Evolutionary conservation across 2,329 filamentous ascomycete genomes (phyloP).

Genomic region (Alternaria brassicae): DNA sequence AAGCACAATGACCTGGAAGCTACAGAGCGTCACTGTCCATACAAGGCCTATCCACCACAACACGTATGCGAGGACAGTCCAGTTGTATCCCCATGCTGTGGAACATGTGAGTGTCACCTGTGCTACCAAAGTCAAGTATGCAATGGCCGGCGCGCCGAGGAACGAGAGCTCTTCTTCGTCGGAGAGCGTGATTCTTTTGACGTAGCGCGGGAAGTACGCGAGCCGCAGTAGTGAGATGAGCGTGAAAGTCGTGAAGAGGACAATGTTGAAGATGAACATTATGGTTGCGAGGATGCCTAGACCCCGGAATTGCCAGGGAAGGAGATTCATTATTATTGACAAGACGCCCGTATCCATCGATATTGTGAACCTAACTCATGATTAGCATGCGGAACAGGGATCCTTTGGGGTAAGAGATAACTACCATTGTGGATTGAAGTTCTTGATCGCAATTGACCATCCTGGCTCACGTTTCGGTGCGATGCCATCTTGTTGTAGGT

Average conservation of each 20-base stretch:
- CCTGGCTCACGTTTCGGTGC: conserved; percentile 12
- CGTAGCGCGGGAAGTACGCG: conserved; percentile 10
- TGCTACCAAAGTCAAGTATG: conserved; percentile 72
- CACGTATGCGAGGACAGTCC: conserved; percentile 59
- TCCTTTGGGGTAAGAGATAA: neutral
- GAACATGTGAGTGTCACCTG: conserved; percentile 62
- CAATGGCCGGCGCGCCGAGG: conserved; percentile 64
- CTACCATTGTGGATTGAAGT: conserved; percentile 27
- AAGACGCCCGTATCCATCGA: conserved; percentile 66
- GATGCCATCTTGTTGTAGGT: neutral
- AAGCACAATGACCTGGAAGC: conserved; percentile 20
- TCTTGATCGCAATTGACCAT: conserved; percentile 26
- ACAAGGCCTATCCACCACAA: conserved; percentile 33
- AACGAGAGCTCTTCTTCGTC: conserved; percentile 69
- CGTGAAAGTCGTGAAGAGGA: conserved; percentile 19
- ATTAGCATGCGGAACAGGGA: neutral
- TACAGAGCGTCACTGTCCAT: conserved; percentile 26
- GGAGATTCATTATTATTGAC: conserved; percentile 63
- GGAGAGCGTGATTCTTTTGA: conserved; percentile 58
- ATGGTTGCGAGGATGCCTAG: conserved; percentile 21
- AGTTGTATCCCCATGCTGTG: conserved; percentile 71
- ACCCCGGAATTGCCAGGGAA: conserved; percentile 67
- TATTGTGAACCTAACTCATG: conserved; percentile 20
- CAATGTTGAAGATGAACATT: conserved; percentile 27
- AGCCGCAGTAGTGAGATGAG: conserved; percentile 19